Evolutionary conservation across 2,329 filamentous ascomycete genomes (phyloP), one percentile per base, ranked within the genome.

Genomic region (Epichloe hybrida): DNA sequence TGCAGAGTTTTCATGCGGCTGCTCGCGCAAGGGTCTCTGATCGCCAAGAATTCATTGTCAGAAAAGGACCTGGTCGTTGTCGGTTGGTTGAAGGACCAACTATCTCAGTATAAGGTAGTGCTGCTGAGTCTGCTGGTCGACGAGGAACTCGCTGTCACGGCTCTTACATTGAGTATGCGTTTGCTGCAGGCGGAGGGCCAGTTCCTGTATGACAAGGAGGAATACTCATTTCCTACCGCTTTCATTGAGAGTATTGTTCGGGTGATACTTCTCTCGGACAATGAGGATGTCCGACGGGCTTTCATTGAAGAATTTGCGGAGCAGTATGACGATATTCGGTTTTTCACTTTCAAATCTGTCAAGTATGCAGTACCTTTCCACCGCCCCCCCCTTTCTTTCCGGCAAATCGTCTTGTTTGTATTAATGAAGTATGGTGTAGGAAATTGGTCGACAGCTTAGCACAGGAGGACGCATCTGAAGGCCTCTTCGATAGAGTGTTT

Each of bases 1-100:
- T 95, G 89, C 66, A 80, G 90, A 58, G 81, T 94, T 37, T 96
- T 96, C 64, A 80, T 89, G 62, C 80, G 87, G 53, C 72, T 97
- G 52, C 77, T 94, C 55, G 84, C 84, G 1, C 78, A 81, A 42
- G 88, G 89, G 45, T 78, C 76, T 54, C 70, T 97, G 61, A 73
- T 76, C 21, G 79, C 80, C 64, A 80, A 76, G 59, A 82, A 80
- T 59, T 76, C 73, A 23, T 74, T 79, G 50, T 79, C 80, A 11
- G 84, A 89, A 55, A 86, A 87, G 59, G 88, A 95, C 54, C 69
- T 72, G 6, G 79, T 87, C 11, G 80, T 95, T 51, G 76, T 84
- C 1, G 74, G 78, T 50, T 95, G 90, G 89, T 71, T 97, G 55
- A 86, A 80, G 62, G 83, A 84, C 56, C 77, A 83, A 56, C 80